phyloP scores from a whole-genome alignment of 352 stramenopile genomes.

The Globisporangium emineosum region DNA sequence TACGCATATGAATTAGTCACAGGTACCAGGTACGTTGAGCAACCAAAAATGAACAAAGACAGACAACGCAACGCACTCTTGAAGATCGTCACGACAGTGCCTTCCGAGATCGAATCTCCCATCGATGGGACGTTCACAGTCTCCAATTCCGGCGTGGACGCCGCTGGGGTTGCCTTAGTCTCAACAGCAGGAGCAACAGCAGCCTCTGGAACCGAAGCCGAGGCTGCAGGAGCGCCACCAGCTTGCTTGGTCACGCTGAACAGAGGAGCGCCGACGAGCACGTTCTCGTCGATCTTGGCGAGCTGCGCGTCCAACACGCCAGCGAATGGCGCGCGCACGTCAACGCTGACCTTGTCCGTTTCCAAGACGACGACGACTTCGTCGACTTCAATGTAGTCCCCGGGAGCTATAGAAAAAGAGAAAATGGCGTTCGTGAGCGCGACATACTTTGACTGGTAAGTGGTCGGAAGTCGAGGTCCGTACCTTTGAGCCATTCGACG shows the following conservation, averaged over 20 bases:
- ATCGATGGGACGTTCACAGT: conserved; percentile 88
- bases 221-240: conserved; percentile 21
- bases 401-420: conserved; percentile 42
- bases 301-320: conserved; percentile 91
- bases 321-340: conserved; percentile 88
- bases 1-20: no score
- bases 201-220: conserved; percentile 6
- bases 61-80: conserved; percentile 40
- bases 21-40: neutral
- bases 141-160: conserved; percentile 33
- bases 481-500: conserved; percentile 94
- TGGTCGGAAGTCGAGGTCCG: neutral
- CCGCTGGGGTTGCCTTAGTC: conserved; percentile 10
- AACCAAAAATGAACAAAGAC: neutral
- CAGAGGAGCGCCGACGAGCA: conserved; percentile 93
- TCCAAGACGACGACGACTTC: conserved; percentile 98
- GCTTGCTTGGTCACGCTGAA: conserved; percentile 73
- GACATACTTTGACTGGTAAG: neutral
- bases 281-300: conserved; percentile 93
- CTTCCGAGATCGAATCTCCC: conserved; percentile 97
- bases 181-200: conserved; percentile 18
- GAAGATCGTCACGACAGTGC: conserved; percentile 92
- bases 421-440: neutral
- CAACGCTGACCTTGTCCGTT: conserved; percentile 97
- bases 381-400: conserved; percentile 93